Evolutionary conservation across 768 basidiomycete genomes (phyloP).

Genomic region (Gyrodon lividus): DNA sequence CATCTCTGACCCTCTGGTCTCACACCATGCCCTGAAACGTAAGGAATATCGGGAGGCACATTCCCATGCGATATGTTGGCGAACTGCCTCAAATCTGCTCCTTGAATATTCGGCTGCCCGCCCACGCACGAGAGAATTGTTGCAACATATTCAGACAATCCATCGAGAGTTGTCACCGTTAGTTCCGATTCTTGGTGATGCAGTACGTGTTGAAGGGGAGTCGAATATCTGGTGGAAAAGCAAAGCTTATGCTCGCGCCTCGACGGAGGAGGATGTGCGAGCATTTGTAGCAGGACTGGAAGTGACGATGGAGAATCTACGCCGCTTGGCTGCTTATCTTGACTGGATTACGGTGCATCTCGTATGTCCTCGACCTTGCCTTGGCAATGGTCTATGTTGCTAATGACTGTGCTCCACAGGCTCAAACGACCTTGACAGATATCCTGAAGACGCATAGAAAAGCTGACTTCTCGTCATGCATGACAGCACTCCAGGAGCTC

Average conservation of each 20-base stretch:
- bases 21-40: not conserved
- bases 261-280: constrained; percentile 10
- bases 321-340: constrained; percentile 23
- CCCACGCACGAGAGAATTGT: constrained; percentile 16
- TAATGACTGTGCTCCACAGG: constrained; percentile 15
- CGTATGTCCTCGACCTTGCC: constrained; percentile 9
- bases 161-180: constrained; percentile 13
- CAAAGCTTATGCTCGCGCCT: not conserved
- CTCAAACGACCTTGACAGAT: constrained; percentile 16
- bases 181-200: not conserved
- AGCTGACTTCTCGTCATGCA: constrained; percentile 16
- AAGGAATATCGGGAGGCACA: constrained; percentile 9
- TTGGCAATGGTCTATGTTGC: not conserved
- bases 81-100: constrained; percentile 31
- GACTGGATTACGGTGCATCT: constrained; percentile 29
- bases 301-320: constrained; percentile 16
- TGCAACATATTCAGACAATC: constrained; percentile 14
- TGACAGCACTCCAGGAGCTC: constrained; percentile 19
- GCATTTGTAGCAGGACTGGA: constrained; percentile 22
- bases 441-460: constrained; percentile 2
- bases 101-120: constrained; percentile 32
- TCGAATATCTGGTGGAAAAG: constrained; percentile 6
- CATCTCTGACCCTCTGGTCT: constrained; percentile 3
- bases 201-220: not conserved
- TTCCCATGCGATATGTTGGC: constrained; percentile 28